Percentiles rank a stretch among this genome's conserved stretches.
Conservation (phyloP, 768 basidiomycete species). For the Tylopilus subfusipes region DNA sequence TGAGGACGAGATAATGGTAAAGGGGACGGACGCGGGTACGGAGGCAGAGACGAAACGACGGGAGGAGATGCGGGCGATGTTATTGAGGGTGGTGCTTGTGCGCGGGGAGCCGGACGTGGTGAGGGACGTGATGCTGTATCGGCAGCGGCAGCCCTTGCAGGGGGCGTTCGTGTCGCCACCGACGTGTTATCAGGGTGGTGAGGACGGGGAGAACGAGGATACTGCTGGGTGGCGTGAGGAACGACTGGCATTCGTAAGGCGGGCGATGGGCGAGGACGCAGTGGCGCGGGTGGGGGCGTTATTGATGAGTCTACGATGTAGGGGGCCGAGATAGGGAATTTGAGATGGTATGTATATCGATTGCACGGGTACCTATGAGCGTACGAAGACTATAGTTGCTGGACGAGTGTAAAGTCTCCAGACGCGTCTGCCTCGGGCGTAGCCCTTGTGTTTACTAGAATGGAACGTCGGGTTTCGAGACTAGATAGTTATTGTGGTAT, state of each 20-base stretch:
- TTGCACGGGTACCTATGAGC: too few relatives aligned
- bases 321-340: too few relatives aligned
- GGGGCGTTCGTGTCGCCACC: slow-evolving; percentile 45
- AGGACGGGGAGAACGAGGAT: slow-evolving; percentile 1
- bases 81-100: slow-evolving; percentile 50
- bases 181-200: slow-evolving; percentile 41
- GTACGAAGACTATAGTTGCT: too few relatives aligned
- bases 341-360: too few relatives aligned
- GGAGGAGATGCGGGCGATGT: slow-evolving; percentile 32
- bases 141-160: slow-evolving; percentile 45
- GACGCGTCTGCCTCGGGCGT: too few relatives aligned
- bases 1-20: neutral
- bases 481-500: too few relatives aligned
- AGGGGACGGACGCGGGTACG: slow-evolving; percentile 10
- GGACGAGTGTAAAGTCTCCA: too few relatives aligned
- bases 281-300: slow-evolving; percentile 15
- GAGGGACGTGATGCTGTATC: slow-evolving; percentile 55
- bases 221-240: slow-evolving; percentile 9
- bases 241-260: slow-evolving; percentile 17
- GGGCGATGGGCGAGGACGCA: slow-evolving; percentile 2
- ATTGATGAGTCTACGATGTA: neutral
- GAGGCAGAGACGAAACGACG: slow-evolving; percentile 31
- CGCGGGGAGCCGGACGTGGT: slow-evolving; percentile 49
- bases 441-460: too few relatives aligned
- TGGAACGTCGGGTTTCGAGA: too few relatives aligned